Percentiles rank a stretch among this genome's conserved stretches.
Evolutionary conservation across 306 rosid genomes (phyloP).

Genomic region (Citrullus mucosospermus): DNA sequence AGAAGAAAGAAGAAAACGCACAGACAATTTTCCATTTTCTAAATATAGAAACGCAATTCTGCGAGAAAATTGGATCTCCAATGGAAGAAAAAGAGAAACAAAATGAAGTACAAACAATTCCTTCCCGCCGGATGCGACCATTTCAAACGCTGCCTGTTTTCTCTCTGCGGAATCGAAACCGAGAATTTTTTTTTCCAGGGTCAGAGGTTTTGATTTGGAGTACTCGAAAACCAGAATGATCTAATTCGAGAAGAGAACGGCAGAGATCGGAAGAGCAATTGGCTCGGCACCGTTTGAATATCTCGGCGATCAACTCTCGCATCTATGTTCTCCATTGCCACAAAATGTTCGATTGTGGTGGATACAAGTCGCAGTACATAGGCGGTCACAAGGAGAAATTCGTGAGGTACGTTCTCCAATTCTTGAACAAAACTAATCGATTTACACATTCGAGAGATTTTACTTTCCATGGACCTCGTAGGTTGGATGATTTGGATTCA

Average conservation of each 20-base stretch:
- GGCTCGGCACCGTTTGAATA: neutral
- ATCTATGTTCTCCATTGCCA: constrained; percentile 15
- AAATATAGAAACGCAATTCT: neutral
- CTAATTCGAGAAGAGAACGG: neutral
- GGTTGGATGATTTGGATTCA: constrained; percentile 15
- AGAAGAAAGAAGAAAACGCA: neutral
- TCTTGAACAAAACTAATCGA: no score
- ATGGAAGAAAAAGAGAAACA: neutral
- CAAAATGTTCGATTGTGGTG: constrained; percentile 34
- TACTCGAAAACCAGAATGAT: neutral
- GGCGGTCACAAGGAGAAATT: constrained; percentile 33
- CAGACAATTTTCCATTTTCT: neutral
- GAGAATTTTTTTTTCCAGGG: neutral
- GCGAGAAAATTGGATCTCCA: constrained; percentile 10
- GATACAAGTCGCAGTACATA: constrained; percentile 29
- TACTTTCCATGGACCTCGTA: neutral
- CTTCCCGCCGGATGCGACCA: neutral
- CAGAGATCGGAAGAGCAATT: neutral
- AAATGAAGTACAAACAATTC: neutral
- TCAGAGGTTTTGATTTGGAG: neutral
- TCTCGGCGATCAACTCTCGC: neutral
- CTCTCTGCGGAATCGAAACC: neutral
- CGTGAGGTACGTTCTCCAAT: constrained; percentile 18
- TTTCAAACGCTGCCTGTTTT: neutral
- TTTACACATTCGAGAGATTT: neutral